Evolutionary conservation across 805 yeast species (phyloP), one percentile per base, ranked within the genome.

Genomic region (Yueomyces sp.): DNA sequence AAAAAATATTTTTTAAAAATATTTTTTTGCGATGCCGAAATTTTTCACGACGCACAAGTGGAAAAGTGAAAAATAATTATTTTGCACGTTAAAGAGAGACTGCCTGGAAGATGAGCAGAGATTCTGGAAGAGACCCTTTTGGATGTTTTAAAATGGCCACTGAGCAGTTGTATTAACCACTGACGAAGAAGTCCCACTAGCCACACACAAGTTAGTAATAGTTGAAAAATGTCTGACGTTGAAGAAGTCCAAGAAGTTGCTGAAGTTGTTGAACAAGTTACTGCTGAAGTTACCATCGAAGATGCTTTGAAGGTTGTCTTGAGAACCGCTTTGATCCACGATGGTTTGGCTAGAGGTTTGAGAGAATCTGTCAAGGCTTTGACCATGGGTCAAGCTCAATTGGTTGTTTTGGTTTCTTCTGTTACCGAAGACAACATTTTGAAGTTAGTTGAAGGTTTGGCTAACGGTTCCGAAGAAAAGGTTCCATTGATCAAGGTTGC

Each of bases 311-410:
- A 87, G 78, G 92, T 85, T 67, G 97, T 92, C 68, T 82, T 92
- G 69, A 88, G 95, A 82, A 87, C 92, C 71, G 81, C 99, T 62
- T 81, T 92, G 70, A 85, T 90, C 67, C 94, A 87, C 79, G 96
- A 90, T 71, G 98, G 99, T 76, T 85, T 92, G 74, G 97, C 97
- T 71, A 90, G 99, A 79, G 99, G 99, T 81, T 82, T 92, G 72
- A 92, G 97, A 81, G 98, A 92, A 79, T 94, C 97, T 59, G 85
- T 96, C 67, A 92, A 92, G 85, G 97, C 96, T 72, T 80, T 92
- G 61, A 79, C 95, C 66, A 79, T 86, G 73, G 86, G 95, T 72
- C 94, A 88, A 75, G 99, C 96, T 62, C 94, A 90, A 76, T 78
- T 92, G 70, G 83, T 88, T 76, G 95, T 92, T 67, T 78, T 92